Percentiles rank a stretch among this genome's conserved stretches.
Conservation (phyloP, 163 green algal genomes). For the Picocystis sp. region DNA sequence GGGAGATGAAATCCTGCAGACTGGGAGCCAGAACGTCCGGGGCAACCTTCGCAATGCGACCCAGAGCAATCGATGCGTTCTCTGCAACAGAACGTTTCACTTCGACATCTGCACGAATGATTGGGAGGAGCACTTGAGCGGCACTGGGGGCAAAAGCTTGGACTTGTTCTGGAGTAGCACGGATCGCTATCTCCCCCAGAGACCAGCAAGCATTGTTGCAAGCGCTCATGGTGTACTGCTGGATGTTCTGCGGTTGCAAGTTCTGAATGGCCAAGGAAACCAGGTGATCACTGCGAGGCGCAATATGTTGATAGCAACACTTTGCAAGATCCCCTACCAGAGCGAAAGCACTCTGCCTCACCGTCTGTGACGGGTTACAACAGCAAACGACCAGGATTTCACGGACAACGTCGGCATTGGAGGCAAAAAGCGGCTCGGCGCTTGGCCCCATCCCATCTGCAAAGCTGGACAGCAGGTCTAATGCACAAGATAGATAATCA, state of each 20-base stretch:
- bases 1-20: constrained; percentile 22
- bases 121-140: not conserved
- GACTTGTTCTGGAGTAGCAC: constrained; percentile 16
- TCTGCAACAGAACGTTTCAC: constrained; percentile 59
- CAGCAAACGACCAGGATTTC: constrained; percentile 22
- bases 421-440: constrained; percentile 46
- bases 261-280: constrained; percentile 15
- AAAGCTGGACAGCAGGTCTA: constrained; percentile 60
- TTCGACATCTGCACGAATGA: constrained; percentile 13
- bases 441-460: constrained; percentile 44
- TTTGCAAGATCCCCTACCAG: constrained; percentile 78
- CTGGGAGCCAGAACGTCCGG: constrained; percentile 29
- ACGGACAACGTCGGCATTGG: constrained; percentile 9
- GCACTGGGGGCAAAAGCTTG: not conserved
- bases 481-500: constrained; percentile 45
- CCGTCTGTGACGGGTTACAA: constrained; percentile 23
- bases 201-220: constrained; percentile 93
- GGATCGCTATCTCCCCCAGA: constrained; percentile 57
- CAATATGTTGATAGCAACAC: constrained; percentile 5
- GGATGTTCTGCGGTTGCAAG: constrained; percentile 10
- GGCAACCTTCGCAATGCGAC: constrained; percentile 48
- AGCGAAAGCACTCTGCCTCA: constrained; percentile 79
- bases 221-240: constrained; percentile 3
- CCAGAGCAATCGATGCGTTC: constrained; percentile 81
- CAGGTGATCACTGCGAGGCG: constrained; percentile 10